Evolutionary conservation across 306 rosid species (phyloP), one percentile per base, ranked within the genome.

Genomic region (Pterocarpus macrocarpus): DNA sequence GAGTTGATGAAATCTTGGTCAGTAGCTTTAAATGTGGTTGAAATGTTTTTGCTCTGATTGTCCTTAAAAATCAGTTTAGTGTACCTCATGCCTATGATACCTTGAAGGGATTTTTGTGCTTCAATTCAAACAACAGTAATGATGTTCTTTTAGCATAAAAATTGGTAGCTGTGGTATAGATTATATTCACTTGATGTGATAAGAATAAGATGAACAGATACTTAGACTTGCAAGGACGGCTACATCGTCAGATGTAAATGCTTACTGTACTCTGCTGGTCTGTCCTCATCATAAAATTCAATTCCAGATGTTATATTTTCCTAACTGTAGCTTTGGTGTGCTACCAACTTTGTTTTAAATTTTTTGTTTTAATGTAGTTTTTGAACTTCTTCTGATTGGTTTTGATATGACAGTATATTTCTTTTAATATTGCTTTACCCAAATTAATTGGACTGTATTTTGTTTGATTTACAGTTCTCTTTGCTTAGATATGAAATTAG

Each of bases 1-100:
- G 12, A 61, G 68, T 71, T 67, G 55, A 61, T 6, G 36, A 70
- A 17, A 36, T 55, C 28, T 67, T 73, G 33, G 39, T 45, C 58
- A 73, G 44, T 49, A 64, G 34, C 82, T 75, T 74, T 58, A 41
- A 72, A 79, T 63, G 75, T 28, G 65, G 80, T 34, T 57, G 16
- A 57, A 77, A 64, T 39, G 28, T 39, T 44, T 52, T 59, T 36
- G 69, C 50, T 76, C 41, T 69, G 32, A n/a, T 70, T 64, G 17
- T 67, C 65, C 65, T 14, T 13, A 72, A 79, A 79, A 79, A 50
- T 66, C 56, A 59, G 73, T 35, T 45, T 17, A 44, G 34, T 53
- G 10, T 28, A 64, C 22, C 17, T 43, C 14, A 8, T 32, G 36
- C 35, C 45, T 5, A 41, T 65, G 41, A 43, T 56, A 32, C 38